Evolutionary conservation across 106 monocot species (phyloP), one percentile per base, ranked within the genome.

Genomic region (Phalaenopsis equestris): DNA sequence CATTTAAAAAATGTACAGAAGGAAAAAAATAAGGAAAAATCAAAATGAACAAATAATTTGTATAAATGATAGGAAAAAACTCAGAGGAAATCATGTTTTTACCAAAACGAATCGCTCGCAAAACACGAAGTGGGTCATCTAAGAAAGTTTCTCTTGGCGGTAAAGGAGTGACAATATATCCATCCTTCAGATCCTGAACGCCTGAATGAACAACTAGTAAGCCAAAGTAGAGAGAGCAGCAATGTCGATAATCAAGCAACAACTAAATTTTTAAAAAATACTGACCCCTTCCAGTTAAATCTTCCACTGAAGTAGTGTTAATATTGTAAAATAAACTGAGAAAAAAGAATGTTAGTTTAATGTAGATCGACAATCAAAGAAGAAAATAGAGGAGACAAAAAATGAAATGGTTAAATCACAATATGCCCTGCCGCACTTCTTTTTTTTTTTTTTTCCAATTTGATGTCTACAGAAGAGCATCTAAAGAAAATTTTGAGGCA

Each of bases 71-170:
- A 61, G 8, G 23, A 70, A 70, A 70, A 39, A 39, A 7, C 15
- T 38, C 14, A 39, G 38, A 70, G 70, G 11, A 70, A 70, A 39
- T 41, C 38, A 70, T 1, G n/a, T 74, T 1, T 74, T 1, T 92
- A 95, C 99, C 99, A 88, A 99, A 99, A 42, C 99, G 93, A 84
- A 99, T 93, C 74, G 99, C 99, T 84, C 99, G 86, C 68, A 99
- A 88, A 86, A 99, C 99, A 78, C 99, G 81, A 81, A 99, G 99
- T 19, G 99, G 99, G 83, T 99, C 99, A 86, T 99, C 99, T 80
- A 95, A 75, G 81, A 99, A 95, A 43, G 99, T 99, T 67, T 81
- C 80, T 79, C 87, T 99, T 58, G 99, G 91, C 41, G 99, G 93
- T 74, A 93, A 89, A 77, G 99, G 99, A 81, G 95, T 99, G 36